A percentile compares a stretch with the other conserved stretches of the same genome.
phyloP scores from a whole-genome alignment of 139 green algal species.

The Chlamydomonas applanata region DNA sequence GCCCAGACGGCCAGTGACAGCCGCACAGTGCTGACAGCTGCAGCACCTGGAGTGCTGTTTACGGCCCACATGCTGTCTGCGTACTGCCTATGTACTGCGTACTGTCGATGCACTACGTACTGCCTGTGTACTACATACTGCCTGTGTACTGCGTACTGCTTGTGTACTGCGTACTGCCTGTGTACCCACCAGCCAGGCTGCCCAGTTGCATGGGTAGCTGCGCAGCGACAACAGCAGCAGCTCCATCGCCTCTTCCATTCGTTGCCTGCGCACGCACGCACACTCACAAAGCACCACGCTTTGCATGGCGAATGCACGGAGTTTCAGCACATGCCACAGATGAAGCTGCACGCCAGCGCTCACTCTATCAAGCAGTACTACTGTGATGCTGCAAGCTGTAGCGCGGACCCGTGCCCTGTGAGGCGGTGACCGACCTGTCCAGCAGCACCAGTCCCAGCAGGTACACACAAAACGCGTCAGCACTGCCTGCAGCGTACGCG shows the following conservation, averaged over 20 bases:
- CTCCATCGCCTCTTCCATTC: conserved; percentile 31
- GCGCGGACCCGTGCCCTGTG: no score
- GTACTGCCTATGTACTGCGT: no score
- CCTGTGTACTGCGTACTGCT: no score
- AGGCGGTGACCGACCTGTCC: conserved; percentile 42
- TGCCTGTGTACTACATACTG: no score
- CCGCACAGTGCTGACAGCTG: no score
- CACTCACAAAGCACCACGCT: no score
- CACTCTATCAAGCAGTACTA: not conserved
- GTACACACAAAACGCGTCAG: conserved; percentile 71
- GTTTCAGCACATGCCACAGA: not conserved
- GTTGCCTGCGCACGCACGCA: conserved; percentile 25
- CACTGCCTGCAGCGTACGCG: conserved; percentile 11
- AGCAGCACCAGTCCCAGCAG: conserved; percentile 74
- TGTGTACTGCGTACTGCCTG: not conserved
- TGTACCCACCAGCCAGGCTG: conserved; percentile 76
- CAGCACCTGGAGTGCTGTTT: no score
- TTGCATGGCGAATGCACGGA: not conserved
- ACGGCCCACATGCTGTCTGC: no score
- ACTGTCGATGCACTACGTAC: no score
- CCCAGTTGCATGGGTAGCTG: conserved; percentile 90
- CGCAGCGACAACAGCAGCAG: conserved; percentile 50
- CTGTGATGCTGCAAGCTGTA: not conserved
- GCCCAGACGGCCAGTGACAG: no score
- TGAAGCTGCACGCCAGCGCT: no score